Conservation (phyloP, 2,329 filamentous ascomycete species). For the Colletotrichum filicis region DNA sequence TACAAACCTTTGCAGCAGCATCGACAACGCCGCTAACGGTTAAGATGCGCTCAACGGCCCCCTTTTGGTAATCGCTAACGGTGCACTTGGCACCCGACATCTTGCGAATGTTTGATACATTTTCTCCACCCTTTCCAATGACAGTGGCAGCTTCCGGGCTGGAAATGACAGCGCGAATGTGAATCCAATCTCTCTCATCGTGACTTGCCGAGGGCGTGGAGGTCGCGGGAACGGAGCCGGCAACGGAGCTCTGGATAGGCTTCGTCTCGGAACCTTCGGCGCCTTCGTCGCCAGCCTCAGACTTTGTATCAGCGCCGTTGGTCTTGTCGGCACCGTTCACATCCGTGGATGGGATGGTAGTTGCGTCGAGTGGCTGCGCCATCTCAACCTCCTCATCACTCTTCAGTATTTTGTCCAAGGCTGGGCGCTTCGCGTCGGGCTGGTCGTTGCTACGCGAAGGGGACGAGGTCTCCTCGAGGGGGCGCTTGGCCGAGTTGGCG, state of each 20-base stretch:
- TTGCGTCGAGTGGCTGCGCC: conserved; percentile 49
- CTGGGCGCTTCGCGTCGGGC: conserved; percentile 95
- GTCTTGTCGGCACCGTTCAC: conserved; percentile 61
- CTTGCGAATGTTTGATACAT: conserved; percentile 95
- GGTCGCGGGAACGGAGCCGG: conserved; percentile 48
- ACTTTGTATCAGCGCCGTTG: conserved; percentile 61
- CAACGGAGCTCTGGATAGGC: conserved; percentile 51
- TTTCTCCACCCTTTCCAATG: conserved; percentile 98
- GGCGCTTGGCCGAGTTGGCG: conserved; percentile 85
- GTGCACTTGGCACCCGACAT: conserved; percentile 98
- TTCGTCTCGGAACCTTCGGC: conserved; percentile 61
- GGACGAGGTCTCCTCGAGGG: conserved; percentile 95
- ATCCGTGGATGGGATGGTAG: conserved; percentile 53
- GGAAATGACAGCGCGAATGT: conserved; percentile 95
- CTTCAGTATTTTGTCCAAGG: conserved; percentile 90
- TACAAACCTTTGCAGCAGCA: conserved; percentile 88
- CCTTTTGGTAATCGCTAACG: conserved; percentile 97
- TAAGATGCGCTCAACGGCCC: conserved; percentile 95
- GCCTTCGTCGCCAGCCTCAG: conserved; percentile 71
- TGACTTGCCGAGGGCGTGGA: conserved; percentile 65
- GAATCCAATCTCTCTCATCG: conserved; percentile 96
- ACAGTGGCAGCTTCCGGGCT: conserved; percentile 97
- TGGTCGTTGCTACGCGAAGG: conserved; percentile 92
- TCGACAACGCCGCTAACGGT: conserved; percentile 97
- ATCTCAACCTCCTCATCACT: conserved; percentile 68